phyloP scores from a whole-genome alignment of 192 early-diverging fungal species.

The Rhizoclosmatium globosum region DNA sequence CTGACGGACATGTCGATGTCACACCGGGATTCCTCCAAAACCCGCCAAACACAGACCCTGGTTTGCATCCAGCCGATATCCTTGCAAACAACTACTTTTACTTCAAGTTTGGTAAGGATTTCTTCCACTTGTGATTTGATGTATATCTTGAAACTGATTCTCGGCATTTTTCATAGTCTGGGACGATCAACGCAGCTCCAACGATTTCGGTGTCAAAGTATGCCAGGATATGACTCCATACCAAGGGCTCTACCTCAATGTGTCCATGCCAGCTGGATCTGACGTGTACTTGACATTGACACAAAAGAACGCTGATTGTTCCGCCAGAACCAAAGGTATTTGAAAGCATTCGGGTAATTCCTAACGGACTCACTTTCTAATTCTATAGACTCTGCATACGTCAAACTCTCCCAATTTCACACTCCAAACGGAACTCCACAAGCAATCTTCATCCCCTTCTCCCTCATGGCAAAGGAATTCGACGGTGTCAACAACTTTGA shows the following conservation, averaged over 20 bases:
- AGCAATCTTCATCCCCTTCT: too few relatives aligned
- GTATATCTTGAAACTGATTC: neutral
- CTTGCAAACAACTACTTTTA: conserved; percentile 34
- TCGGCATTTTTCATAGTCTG: conserved; percentile 6
- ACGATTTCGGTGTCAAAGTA: conserved; percentile 15
- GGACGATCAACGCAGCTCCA: conserved; percentile 17
- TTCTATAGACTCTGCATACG: conserved; percentile 19
- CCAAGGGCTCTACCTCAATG: conserved; percentile 31
- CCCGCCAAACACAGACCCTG: neutral
- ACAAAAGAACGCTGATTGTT: conserved; percentile 26
- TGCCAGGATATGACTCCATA: conserved; percentile 33
- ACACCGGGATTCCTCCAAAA: neutral
- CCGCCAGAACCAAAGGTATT: conserved; percentile 6
- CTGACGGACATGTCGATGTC: conserved; percentile 7
- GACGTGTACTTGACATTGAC: conserved; percentile 39
- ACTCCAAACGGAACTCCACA: too few relatives aligned
- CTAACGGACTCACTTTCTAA: conserved; percentile 13
- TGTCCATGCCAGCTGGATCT: conserved; percentile 32
- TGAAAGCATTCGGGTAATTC: neutral
- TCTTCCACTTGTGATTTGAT: neutral
- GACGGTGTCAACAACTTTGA: conserved; percentile 11
- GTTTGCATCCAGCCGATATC: conserved; percentile 19
- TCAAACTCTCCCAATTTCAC: too few relatives aligned
- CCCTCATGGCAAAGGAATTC: conserved; percentile 11
- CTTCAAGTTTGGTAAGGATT: conserved; percentile 32